Percentiles rank a stretch among this genome's conserved stretches.
Evolutionary conservation across 2,329 filamentous ascomycete species (phyloP).

Genomic region (Colletotrichum incanum): DNA sequence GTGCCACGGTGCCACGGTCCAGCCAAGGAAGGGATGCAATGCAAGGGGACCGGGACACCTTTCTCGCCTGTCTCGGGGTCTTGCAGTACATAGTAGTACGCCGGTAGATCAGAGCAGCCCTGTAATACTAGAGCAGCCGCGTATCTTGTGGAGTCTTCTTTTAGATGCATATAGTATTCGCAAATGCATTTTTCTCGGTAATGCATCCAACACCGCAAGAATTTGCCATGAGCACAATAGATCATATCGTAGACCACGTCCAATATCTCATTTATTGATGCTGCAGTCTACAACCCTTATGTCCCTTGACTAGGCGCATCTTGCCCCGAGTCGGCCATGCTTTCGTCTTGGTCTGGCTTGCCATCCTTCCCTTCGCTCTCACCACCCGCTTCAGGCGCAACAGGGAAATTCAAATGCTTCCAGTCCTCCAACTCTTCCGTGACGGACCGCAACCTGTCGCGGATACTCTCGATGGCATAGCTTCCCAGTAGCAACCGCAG

Average conservation of each 20-base stretch:
- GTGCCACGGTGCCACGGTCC: neutral
- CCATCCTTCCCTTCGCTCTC: conserved; percentile 37
- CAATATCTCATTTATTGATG: neutral
- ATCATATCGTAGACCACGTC: no score
- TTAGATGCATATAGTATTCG: no score
- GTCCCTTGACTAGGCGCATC: conserved; percentile 19
- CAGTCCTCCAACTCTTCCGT: conserved; percentile 97
- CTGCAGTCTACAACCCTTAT: neutral
- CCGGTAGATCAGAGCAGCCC: no score
- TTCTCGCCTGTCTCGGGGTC: neutral
- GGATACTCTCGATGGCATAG: conserved; percentile 95
- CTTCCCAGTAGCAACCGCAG: conserved; percentile 88
- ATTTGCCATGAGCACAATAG: neutral
- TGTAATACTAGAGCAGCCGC: neutral
- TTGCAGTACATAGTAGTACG: neutral
- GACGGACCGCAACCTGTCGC: conserved; percentile 89
- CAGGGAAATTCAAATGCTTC: conserved; percentile 85
- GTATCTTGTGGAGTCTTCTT: no score
- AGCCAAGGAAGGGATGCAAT: conserved; percentile 16
- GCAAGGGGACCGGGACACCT: conserved; percentile 6
- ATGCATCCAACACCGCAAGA: neutral
- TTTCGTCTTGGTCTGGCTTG: conserved; percentile 33
- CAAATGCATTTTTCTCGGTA: neutral
- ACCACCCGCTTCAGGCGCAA: conserved; percentile 53
- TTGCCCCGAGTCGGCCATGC: conserved; percentile 22